Conservation (phyloP, 345 rosid genomes). For the Adansonia digitata region DNA sequence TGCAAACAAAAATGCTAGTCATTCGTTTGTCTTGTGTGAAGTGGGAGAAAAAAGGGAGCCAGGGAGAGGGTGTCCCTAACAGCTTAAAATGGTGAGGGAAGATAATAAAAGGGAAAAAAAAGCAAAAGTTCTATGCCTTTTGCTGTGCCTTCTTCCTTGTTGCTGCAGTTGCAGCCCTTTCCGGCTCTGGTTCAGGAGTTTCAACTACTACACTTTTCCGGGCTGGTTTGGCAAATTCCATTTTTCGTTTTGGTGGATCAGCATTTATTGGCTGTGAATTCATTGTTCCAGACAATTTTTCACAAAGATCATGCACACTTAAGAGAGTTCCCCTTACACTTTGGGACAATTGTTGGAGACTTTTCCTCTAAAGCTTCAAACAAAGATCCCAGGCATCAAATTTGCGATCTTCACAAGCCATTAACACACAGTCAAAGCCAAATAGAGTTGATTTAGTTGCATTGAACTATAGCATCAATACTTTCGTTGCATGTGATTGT, state of each 20-base stretch:
- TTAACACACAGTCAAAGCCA: conserved; percentile 41
- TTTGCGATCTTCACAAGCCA: conserved; percentile 58
- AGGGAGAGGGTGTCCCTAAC: not conserved
- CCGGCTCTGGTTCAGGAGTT: conserved; percentile 48
- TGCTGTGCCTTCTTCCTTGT: conserved; percentile 55
- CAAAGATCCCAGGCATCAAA: conserved; percentile 82
- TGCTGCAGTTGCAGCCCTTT: conserved; percentile 37
- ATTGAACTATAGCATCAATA: conserved; percentile 25
- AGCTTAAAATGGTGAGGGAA: not conserved
- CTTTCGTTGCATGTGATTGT: conserved; percentile 24
- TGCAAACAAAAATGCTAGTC: not conserved
- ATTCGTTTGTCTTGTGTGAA: too few species aligned
- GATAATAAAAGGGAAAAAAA: not conserved
- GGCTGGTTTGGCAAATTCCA: conserved; percentile 45
- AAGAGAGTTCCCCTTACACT: conserved; percentile 47
- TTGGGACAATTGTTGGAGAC: conserved; percentile 40
- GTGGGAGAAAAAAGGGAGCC: not conserved
- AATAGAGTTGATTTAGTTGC: conserved; percentile 30
- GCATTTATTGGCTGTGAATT: conserved; percentile 45
- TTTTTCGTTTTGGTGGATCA: conserved; percentile 54
- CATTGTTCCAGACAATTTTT: conserved; percentile 82
- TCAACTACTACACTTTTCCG: conserved; percentile 61
- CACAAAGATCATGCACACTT: conserved; percentile 75
- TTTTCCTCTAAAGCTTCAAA: conserved; percentile 78
- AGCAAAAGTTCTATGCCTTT: conserved; percentile 38